A percentile compares a stretch with the other conserved stretches of the same genome.
phyloP scores from a whole-genome alignment of 257 asterid genomes.

The Voacanga thouarsii region DNA sequence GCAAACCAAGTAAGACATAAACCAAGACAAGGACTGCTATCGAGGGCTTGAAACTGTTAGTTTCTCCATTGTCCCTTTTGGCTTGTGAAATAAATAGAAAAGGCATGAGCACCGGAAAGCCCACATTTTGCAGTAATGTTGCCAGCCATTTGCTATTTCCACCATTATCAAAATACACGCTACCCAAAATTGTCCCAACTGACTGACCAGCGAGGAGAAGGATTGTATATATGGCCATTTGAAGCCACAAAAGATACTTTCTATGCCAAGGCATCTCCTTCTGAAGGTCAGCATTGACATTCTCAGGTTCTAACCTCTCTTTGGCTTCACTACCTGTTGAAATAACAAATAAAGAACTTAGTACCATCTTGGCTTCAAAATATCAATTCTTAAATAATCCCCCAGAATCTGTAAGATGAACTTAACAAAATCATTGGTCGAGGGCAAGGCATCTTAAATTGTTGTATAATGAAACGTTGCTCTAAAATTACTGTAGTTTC shows the following conservation, averaged over 20 bases:
- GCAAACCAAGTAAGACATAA: constrained; percentile 36
- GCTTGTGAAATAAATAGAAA: constrained; percentile 33
- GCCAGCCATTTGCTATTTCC: constrained; percentile 74
- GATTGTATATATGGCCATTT: constrained; percentile 36
- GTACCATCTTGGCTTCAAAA: neutral
- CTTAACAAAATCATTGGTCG: neutral
- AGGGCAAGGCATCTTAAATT: neutral
- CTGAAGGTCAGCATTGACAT: neutral
- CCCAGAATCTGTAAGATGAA: neutral
- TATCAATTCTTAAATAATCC: neutral
- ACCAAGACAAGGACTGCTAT: constrained; percentile 3
- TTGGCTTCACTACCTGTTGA: constrained; percentile 6
- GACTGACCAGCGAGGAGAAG: constrained; percentile 55
- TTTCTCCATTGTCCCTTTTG: neutral
- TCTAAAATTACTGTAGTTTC: neutral
- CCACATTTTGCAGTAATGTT: constrained; percentile 50
- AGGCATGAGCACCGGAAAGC: constrained; percentile 68
- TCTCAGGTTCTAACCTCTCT: constrained; percentile 1
- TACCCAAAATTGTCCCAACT: constrained; percentile 50
- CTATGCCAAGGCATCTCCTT: constrained; percentile 1
- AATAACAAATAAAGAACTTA: neutral
- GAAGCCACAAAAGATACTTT: constrained; percentile 57
- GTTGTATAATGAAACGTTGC: neutral
- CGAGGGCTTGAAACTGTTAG: constrained; percentile 17
- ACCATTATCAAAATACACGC: constrained; percentile 66